Percentiles rank a stretch among this genome's conserved stretches.
phyloP scores from a whole-genome alignment of 2,329 filamentous ascomycete species.

The Emergomyces orientalis region DNA sequence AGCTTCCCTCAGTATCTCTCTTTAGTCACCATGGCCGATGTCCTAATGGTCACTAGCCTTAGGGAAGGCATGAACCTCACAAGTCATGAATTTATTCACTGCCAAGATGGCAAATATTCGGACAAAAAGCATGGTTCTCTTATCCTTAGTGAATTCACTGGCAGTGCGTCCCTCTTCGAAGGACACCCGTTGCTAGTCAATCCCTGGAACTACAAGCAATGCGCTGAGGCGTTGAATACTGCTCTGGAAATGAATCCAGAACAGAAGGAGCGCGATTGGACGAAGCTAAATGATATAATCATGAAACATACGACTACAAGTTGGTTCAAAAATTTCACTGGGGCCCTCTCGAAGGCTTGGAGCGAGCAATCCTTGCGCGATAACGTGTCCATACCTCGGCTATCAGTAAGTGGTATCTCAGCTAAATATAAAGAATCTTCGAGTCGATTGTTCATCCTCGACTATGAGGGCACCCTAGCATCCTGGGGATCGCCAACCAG shows the following conservation, averaged over 20 bases:
- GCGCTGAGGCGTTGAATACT: constrained; percentile 72
- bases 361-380: constrained; percentile 78
- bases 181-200: constrained; percentile 78
- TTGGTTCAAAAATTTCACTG: constrained; percentile 72
- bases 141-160: constrained; percentile 91
- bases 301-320: constrained; percentile 72
- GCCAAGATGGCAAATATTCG: constrained; percentile 69
- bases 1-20: constrained; percentile 90
- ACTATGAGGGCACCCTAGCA: constrained; percentile 88
- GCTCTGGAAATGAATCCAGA: constrained; percentile 70
- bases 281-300: constrained; percentile 61
- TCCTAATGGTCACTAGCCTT: constrained; percentile 86
- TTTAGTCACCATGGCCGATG: constrained; percentile 78
- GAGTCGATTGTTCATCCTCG: constrained; percentile 74
- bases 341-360: constrained; percentile 63
- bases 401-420: constrained; percentile 58
- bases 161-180: constrained; percentile 76
- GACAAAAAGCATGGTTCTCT: constrained; percentile 77
- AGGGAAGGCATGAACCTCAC: constrained; percentile 97
- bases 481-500: constrained; percentile 76
- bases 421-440: constrained; percentile 57
- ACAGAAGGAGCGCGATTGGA: constrained; percentile 68
- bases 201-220: constrained; percentile 88
- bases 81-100: constrained; percentile 86
- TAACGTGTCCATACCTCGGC: constrained; percentile 74